Evolutionary conservation across 352 stramenopile species (phyloP), one percentile per base, ranked within the genome.

Genomic region (Saprolegnia parasitica): DNA sequence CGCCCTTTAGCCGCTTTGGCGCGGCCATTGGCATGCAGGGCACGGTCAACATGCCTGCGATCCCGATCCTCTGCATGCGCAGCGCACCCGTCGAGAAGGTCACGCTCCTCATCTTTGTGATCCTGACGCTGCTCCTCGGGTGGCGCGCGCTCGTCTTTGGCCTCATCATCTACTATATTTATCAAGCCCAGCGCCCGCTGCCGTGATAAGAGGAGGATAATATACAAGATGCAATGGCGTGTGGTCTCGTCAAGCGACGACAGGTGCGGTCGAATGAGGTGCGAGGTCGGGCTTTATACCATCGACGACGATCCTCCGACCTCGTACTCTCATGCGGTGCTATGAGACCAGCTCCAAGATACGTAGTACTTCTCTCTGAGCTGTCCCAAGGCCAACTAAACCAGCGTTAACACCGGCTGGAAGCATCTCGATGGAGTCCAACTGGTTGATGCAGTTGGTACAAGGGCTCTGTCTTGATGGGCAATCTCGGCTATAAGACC

Each of bases 71-170:
- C 9, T 78, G 82, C 11, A 52, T 91, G 0, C 77, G 81, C 0
- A 71, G 81, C 16, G 76, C 76, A 35, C 75, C 78, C 4, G 75
- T 93, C 20, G 76, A 86, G 71, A 93, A 93, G 78, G 83, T 91
- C 55, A 73, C 91, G 63, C 50, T 93, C 67, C 77, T 73, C 16
- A 57, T 93, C 39, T 77, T 74, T 6, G 82, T 78, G 26, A 45
- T 93, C 39, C 74, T 89, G 24, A 75, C 80, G 35, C 50, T 74
- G 6, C 49, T 93, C 56, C 88, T 91, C 35, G 86, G 86, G 57
- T 91, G 84, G 83, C 78, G 83, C 35, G 86, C 86, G 56, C 76
- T 93, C 49, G 80, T 81, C 49, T 88, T 92, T 73, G 56, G 89
- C 15, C 81, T 73, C 18, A 85, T 93, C 66, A 80, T 54, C 47